Conservation (phyloP, 441 rosid genomes). For the Lepidium campestre region DNA sequence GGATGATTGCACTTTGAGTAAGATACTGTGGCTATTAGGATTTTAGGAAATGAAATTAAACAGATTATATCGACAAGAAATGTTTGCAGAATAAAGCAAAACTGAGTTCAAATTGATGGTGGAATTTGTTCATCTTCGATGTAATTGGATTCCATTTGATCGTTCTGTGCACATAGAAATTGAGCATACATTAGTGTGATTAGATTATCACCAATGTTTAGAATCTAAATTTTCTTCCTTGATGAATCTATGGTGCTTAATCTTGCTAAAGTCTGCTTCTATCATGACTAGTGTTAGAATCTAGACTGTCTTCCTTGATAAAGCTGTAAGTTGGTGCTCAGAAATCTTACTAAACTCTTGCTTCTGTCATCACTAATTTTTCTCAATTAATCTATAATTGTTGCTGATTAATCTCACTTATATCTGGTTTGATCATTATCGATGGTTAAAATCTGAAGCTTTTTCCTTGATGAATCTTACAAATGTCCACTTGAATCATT, state of each 20-base stretch:
- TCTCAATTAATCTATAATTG: neutral
- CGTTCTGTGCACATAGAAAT: neutral
- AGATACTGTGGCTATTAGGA: neutral
- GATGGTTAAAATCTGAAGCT: neutral
- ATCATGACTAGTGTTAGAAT: neutral
- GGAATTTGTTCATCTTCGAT: neutral
- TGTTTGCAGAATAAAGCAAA: neutral
- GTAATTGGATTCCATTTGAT: neutral
- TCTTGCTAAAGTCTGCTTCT: neutral
- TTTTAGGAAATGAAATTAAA: neutral
- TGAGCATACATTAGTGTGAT: too few species aligned
- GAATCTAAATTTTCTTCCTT: neutral
- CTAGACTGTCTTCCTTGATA: neutral
- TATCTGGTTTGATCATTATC: neutral
- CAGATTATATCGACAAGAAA: neutral
- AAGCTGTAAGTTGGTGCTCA: neutral
- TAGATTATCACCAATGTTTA: neutral
- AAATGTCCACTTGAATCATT: neutral
- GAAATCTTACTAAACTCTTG: neutral
- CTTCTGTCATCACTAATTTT: neutral
- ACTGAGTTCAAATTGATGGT: neutral
- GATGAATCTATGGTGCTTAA: neutral
- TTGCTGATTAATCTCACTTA: neutral
- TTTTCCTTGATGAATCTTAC: neutral
- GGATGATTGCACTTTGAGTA: neutral